A percentile compares a stretch with the other conserved stretches of the same genome.
Evolutionary conservation across 2,329 filamentous ascomycete genomes (phyloP).

Genomic region (Metarhizium brunneum): DNA sequence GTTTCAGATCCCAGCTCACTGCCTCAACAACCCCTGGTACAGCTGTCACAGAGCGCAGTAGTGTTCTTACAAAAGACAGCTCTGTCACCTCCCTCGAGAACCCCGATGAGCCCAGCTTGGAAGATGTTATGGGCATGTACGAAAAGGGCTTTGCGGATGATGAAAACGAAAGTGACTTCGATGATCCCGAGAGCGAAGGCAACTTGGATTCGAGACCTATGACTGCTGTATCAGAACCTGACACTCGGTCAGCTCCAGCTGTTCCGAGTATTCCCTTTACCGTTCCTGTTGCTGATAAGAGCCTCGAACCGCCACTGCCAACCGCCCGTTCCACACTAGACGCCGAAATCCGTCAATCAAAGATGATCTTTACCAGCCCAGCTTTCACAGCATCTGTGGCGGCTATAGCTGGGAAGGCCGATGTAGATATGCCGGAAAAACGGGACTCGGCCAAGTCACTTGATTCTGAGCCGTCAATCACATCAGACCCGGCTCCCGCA

Average conservation of each 20-base stretch:
- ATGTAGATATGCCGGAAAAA: constrained; percentile 24
- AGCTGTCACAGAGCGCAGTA: constrained; percentile 70
- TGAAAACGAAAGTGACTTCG: constrained; percentile 22
- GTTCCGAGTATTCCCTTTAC: not conserved
- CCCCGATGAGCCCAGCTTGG: constrained; percentile 51
- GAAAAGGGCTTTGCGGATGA: constrained; percentile 49
- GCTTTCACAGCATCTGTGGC: constrained; percentile 31
- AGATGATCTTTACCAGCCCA: constrained; percentile 29
- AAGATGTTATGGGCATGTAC: constrained; percentile 64
- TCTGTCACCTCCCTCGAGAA: constrained; percentile 54
- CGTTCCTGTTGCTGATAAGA: constrained; percentile 10
- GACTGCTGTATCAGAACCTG: constrained; percentile 7
- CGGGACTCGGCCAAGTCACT: constrained; percentile 44
- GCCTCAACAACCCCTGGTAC: constrained; percentile 49
- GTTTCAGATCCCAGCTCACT: constrained; percentile 47
- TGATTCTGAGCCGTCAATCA: constrained; percentile 24
- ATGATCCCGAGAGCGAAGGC: constrained; percentile 5
- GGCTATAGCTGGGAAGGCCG: constrained; percentile 23
- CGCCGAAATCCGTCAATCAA: constrained; percentile 29
- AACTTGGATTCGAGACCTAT: constrained; percentile 3
- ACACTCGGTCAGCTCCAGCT: not conserved
- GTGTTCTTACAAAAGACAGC: constrained; percentile 69
- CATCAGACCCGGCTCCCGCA: constrained; percentile 13
- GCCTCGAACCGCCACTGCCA: constrained; percentile 9
- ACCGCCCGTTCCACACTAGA: constrained; percentile 22